Percentiles rank a stretch among this genome's conserved stretches.
Evolutionary conservation across 139 green algal species (phyloP).

Genomic region (Diplosphaera chodatii): DNA sequence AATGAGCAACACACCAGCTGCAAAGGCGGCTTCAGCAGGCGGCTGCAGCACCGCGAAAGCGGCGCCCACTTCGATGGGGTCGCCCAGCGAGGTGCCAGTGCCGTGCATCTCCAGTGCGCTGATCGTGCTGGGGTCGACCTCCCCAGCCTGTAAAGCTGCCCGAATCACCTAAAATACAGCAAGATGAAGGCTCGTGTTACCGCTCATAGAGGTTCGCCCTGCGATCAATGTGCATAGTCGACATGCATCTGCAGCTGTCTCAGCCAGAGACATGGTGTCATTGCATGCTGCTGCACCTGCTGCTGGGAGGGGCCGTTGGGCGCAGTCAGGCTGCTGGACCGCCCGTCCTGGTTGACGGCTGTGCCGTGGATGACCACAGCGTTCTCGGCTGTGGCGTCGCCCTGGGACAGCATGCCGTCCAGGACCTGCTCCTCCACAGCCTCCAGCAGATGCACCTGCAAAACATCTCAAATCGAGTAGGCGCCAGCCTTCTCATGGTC

Average conservation of each 20-base stretch:
- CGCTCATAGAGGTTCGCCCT: no score
- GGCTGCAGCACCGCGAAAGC: slow-evolving; percentile 23
- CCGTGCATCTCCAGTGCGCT: slow-evolving; percentile 62
- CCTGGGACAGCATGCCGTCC: background rate
- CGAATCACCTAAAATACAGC: slow-evolving; percentile 37
- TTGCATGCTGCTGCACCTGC: background rate
- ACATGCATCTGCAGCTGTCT: no score
- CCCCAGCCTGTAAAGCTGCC: slow-evolving; percentile 31
- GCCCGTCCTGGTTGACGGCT: slow-evolving; percentile 84
- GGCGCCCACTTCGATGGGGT: slow-evolving; percentile 82
- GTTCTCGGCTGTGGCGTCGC: background rate
- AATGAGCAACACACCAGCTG: background rate
- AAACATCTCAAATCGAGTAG: no score
- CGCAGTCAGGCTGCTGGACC: slow-evolving; percentile 71
- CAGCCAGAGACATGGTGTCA: no score
- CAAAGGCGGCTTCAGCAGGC: background rate
- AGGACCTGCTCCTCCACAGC: background rate
- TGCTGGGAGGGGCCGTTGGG: slow-evolving; percentile 3
- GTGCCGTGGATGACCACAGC: slow-evolving; percentile 41
- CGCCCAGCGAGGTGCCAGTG: slow-evolving; percentile 74
- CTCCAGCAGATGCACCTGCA: slow-evolving; percentile 20
- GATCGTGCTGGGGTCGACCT: slow-evolving; percentile 27
- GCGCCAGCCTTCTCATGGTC: no score
- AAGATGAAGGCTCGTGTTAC: no score
- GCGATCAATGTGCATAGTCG: no score